Percentiles rank a stretch among this genome's conserved stretches.
phyloP scores from a whole-genome alignment of 805 yeast genomes.

The Candida caryicola region DNA sequence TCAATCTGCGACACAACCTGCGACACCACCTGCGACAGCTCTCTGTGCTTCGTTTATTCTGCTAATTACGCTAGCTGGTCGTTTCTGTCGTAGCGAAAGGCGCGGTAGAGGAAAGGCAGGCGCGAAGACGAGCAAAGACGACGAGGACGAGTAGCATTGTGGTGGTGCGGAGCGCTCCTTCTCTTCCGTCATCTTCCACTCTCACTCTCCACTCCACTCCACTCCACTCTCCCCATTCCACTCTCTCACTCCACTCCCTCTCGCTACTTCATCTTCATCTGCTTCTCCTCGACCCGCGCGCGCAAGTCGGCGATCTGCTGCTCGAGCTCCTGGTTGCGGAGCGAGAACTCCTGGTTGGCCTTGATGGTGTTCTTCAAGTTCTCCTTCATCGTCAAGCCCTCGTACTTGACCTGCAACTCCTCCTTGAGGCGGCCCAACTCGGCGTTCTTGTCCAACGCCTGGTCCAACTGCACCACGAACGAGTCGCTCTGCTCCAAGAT shows the following conservation, averaged over 20 bases:
- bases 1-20: too few relatives aligned
- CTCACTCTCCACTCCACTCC: too few relatives aligned
- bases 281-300: slow-evolving; percentile 25
- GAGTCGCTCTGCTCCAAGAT: slow-evolving; percentile 33
- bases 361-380: slow-evolving; percentile 17
- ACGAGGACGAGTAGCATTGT: background rate
- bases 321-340: slow-evolving; percentile 24
- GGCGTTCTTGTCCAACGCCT: slow-evolving; percentile 8
- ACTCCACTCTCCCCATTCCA: too few relatives aligned
- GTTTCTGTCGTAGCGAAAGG: too few relatives aligned
- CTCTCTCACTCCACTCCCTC: too few relatives aligned
- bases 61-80: too few relatives aligned
- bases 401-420: slow-evolving; percentile 12
- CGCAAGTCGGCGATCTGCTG: slow-evolving; percentile 28
- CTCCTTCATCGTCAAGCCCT: slow-evolving; percentile 18
- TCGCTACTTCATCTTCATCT: slow-evolving; percentile 20
- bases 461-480: slow-evolving; percentile 13
- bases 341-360: slow-evolving; percentile 39
- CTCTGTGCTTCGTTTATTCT: too few relatives aligned
- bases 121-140: too few relatives aligned
- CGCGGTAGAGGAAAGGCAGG: too few relatives aligned
- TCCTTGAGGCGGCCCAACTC: slow-evolving; percentile 5
- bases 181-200: too few relatives aligned
- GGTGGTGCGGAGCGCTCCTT: background rate
- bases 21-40: too few relatives aligned